Conservation (phyloP, 2,329 filamentous ascomycete species). For the Chaetomium olivaceum region DNA sequence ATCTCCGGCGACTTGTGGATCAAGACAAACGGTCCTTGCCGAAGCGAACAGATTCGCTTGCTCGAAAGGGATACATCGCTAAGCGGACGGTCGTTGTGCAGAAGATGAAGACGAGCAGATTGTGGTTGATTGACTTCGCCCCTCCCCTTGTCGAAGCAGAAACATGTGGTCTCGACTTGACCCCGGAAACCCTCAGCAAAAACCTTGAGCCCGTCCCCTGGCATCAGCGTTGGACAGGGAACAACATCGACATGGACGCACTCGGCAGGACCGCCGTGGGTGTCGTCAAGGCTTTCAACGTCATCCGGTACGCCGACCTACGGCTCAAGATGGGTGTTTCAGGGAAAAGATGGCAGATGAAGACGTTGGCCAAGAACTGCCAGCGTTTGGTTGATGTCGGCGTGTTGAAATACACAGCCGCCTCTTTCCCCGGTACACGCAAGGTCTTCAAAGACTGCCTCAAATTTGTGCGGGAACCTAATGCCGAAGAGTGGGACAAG, state of each 20-base stretch:
- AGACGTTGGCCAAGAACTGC: slow-evolving; percentile 58
- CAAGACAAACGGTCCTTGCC: slow-evolving; percentile 66
- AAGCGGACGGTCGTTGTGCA: slow-evolving; percentile 61
- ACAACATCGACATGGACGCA: slow-evolving; percentile 59
- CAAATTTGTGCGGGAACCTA: slow-evolving; percentile 58
- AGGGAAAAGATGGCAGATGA: slow-evolving; percentile 60
- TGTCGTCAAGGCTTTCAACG: slow-evolving; percentile 57
- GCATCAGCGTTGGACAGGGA: slow-evolving; percentile 57
- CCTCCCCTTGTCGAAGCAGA: slow-evolving; percentile 45
- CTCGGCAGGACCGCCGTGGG: slow-evolving; percentile 59
- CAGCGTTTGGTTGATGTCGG: slow-evolving; percentile 59
- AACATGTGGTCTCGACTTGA: slow-evolving; percentile 37
- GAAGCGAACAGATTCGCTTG: slow-evolving; percentile 59
- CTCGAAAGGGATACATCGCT: slow-evolving; percentile 61
- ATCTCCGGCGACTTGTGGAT: slow-evolving; percentile 57
- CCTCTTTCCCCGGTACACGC: slow-evolving; percentile 49
- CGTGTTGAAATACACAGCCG: slow-evolving; percentile 58
- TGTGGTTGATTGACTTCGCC: slow-evolving; percentile 60
- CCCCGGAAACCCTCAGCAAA: slow-evolving; percentile 36
- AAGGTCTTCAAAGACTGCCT: slow-evolving; percentile 63
- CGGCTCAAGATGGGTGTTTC: slow-evolving; percentile 58
- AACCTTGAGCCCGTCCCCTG: slow-evolving; percentile 58
- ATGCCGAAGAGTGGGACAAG: slow-evolving; percentile 56
- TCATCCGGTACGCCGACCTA: slow-evolving; percentile 60
- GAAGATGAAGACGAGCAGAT: slow-evolving; percentile 62